Evolutionary conservation across 805 yeast species (phyloP).

Genomic region (Kurtzmaniella fragi): DNA sequence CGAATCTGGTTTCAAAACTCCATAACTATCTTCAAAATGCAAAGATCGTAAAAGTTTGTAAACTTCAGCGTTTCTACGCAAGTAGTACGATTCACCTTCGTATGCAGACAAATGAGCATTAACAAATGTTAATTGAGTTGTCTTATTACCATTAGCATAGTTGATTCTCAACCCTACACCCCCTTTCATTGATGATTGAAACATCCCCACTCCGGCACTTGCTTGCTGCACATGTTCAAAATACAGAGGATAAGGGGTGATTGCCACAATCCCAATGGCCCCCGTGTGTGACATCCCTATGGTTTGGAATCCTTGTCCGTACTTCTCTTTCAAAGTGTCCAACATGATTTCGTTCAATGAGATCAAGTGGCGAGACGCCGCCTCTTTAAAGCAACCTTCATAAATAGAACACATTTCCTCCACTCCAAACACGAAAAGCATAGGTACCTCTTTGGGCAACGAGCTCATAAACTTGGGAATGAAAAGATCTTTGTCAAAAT

Average conservation of each 20-base stretch:
- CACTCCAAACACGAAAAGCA: slow-evolving; percentile 56
- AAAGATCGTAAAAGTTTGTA: slow-evolving; percentile 46
- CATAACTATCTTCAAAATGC: slow-evolving; percentile 54
- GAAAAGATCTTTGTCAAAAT: slow-evolving; percentile 31
- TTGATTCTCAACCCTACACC: slow-evolving; percentile 58
- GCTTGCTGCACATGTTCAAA: slow-evolving; percentile 22
- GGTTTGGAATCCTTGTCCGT: slow-evolving; percentile 35
- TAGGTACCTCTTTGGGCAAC: slow-evolving; percentile 31
- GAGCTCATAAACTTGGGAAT: slow-evolving; percentile 18
- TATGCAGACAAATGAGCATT: slow-evolving; percentile 72
- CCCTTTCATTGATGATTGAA: slow-evolving; percentile 67
- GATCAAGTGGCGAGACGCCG: slow-evolving; percentile 34
- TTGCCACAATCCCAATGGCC: slow-evolving; percentile 49
- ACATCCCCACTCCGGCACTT: slow-evolving; percentile 49
- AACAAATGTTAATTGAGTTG: slow-evolving; percentile 53
- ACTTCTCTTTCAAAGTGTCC: slow-evolving; percentile 27
- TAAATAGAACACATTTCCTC: slow-evolving; percentile 58
- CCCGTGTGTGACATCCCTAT: slow-evolving; percentile 47
- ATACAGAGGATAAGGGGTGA: slow-evolving; percentile 40
- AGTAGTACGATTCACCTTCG: slow-evolving; percentile 53
- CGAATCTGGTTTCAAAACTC: slow-evolving; percentile 44
- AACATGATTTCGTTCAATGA: slow-evolving; percentile 30
- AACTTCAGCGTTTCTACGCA: slow-evolving; percentile 51
- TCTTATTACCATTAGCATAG: slow-evolving; percentile 11
- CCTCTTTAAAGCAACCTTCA: slow-evolving; percentile 44